These are phyloP conservation scores for Podaxis sp. DNA, from an alignment of 768 basidiomycete species.

Conservation along the genomic window DNA sequence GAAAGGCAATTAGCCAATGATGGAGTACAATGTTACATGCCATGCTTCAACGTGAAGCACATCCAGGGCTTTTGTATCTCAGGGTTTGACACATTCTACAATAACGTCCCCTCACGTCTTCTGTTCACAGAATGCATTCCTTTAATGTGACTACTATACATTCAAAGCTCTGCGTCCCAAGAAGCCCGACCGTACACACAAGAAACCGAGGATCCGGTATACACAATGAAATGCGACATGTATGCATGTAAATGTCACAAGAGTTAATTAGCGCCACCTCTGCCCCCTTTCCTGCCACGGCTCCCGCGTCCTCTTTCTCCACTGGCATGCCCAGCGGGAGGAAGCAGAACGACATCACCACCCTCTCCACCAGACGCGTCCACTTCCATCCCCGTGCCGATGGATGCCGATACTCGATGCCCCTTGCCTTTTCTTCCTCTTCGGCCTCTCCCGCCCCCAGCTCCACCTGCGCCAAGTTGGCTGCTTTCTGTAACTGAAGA, in stretches of 20 bases:
- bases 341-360: constrained; percentile 11
- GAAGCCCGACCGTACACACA: not conserved
- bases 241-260: not conserved
- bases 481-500: constrained; percentile 3
- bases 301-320: constrained; percentile 19
- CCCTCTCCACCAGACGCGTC: constrained; percentile 1
- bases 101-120: not conserved
- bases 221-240: not conserved
- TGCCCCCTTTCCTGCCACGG: constrained; percentile 9
- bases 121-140: not conserved
- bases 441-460: not conserved
- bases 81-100: not conserved
- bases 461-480: constrained; percentile 3
- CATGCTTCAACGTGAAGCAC: not conserved
- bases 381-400: not conserved
- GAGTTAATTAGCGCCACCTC: not conserved
- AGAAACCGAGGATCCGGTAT: not conserved
- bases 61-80: not conserved
- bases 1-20: not conserved
- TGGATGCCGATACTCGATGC: not conserved
- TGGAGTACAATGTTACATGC: too few relatives aligned
- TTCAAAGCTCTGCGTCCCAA: not conserved
- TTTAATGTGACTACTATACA: not conserved
- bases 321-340: constrained; percentile 6
- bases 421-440: constrained; percentile 11